Evolutionary conservation across 768 basidiomycete genomes (phyloP).

Genomic region (Podaxis pistillaris): DNA sequence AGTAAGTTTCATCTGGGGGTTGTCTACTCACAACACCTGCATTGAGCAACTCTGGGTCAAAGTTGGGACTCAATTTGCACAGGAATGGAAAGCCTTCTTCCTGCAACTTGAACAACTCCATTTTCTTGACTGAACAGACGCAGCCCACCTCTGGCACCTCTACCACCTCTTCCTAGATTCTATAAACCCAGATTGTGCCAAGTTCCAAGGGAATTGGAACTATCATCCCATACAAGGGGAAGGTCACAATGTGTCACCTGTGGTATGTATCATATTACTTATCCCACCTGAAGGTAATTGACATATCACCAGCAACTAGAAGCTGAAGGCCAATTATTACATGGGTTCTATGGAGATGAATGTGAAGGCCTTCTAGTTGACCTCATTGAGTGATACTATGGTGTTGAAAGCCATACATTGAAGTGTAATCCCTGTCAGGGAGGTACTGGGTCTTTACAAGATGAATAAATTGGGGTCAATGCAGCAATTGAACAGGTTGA

Average conservation of each 20-base stretch:
- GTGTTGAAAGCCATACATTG: not conserved
- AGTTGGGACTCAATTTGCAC: not conserved
- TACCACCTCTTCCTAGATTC: not conserved
- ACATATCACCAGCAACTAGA: not conserved
- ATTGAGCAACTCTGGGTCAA: not conserved
- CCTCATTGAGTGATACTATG: not conserved
- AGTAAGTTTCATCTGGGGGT: not conserved
- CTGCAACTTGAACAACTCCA: not conserved
- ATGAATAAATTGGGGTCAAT: no score
- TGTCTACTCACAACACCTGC: not conserved
- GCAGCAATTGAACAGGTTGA: no score
- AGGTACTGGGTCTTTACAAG: no score
- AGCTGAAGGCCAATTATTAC: not conserved
- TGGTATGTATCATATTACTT: not conserved
- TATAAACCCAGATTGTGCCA: not conserved
- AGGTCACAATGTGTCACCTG: not conserved
- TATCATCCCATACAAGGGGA: not conserved
- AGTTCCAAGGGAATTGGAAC: not conserved
- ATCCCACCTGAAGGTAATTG: not conserved
- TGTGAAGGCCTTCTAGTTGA: not conserved
- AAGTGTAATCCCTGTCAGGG: not conserved
- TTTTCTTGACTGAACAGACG: not conserved
- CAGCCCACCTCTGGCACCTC: not conserved
- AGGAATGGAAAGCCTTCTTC: not conserved
- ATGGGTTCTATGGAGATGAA: not conserved